Base-by-base conservation (phyloP, 768 basidiomycete species). In the Macrolepiota dolichaula region DNA sequence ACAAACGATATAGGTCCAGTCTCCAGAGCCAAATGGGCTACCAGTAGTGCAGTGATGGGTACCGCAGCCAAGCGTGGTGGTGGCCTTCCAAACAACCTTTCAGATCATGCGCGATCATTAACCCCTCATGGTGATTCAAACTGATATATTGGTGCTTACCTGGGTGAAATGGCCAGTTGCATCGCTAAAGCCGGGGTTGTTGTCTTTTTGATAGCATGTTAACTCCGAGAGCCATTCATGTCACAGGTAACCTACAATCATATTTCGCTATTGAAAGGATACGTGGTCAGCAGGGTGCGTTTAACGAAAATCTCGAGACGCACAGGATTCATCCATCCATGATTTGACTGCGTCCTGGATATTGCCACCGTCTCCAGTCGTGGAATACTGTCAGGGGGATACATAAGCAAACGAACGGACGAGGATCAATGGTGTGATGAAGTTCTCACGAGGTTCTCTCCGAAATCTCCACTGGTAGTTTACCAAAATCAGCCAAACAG, bases 21-120 rank as follows among this genome's bases (percentile, higher is more conserved):
- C 32, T 29, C 67, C 55, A 36, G 53, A 62, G 22, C 61, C 29
- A 55, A 70, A 68, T 37, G 70, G 70, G 17, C 69, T 69, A 2
- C 69, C 68, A 32, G 59, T 74, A 46, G 61, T 70, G 66, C 83
- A 84, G 12, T 61, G 62, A 36, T 73, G 69, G 22, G 73, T 66
- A 12, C 79, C 83, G 57, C 82, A 84, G 4, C 81, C 81, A 35
- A 84, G 74, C 40, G 80, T 70, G 1, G 75, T 79, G 36, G 77
- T 75, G n/a, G 66, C 68, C 68, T 84, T 85, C 84, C 84, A 85
- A 9, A 85, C 84, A 6, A 83, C 75, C 68, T 57, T 32, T 82
- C 74, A 9, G 13, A 19, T n/a, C 3, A 49, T 24, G 19, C 12
- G 27, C 55, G 27, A 25, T 40, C 4, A 36, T 37, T 52, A 29